Base-by-base conservation (phyloP, 106 monocot genomes). In the Chionographis japonica region DNA sequence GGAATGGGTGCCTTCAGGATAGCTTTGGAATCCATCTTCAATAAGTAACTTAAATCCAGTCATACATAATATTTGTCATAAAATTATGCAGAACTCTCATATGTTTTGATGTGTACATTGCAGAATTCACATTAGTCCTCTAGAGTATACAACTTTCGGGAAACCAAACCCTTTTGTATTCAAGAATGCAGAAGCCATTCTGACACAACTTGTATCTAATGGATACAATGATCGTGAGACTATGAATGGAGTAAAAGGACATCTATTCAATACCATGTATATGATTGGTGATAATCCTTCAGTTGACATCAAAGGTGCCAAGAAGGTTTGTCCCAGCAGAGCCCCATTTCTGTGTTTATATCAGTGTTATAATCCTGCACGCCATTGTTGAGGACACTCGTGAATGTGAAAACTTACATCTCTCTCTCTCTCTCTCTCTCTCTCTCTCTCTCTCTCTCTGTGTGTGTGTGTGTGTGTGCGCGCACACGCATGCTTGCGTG, bases 1-100 rank as follows among this genome's bases (percentile, higher is more conserved):
- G 95, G 95, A 68, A 92, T 97, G 95, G 95, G 95, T 77, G 95
- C 95, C 71, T 97, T 97, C 73, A 89, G 92, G 77, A 86, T 97
- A 55, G 89, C 89, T 67, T 63, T 97, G 27, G 89, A 97, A 80
- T 82, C 75, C 72, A 83, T 97, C 41, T 92, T 82, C 60, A 97
- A 97, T 72, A 78, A 81, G 95, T 97, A 50, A 76, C 2, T 67
- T 41, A 19, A 40, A n/a, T 41, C 40, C 19, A 37, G 4, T 35
- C 38, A 9, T 27, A 42, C 0, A n/a, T 69, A 3, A 18, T 72
- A 53, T 40, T 57, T 66, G 35, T 46, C 9, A 66, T 76, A 52
- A 9, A 68, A 70, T 41, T 20, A 17, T 61, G 67, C 50, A 13
- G 50, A 14, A 37, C 13, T 42, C 54, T 77, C 37, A 67, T 63